Conservation (phyloP, 805 yeast species). For the Lipomyces kockii region DNA sequence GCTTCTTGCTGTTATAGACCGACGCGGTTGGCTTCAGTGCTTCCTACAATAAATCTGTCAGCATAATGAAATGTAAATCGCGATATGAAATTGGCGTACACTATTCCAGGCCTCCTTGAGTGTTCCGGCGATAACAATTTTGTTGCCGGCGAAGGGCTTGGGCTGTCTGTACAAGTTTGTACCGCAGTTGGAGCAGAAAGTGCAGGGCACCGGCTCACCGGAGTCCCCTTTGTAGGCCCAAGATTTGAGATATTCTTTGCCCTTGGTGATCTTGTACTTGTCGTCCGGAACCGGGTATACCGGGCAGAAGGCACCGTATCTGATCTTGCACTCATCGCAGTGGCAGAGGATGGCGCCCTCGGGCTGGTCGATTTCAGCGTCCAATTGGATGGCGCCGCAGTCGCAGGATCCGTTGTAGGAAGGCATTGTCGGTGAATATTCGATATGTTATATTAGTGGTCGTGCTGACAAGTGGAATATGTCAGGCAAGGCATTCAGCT, state of each 20-base stretch:
- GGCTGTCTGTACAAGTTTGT: conserved; percentile 19
- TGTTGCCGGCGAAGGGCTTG: conserved; percentile 6
- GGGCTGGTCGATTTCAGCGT: conserved; percentile 22
- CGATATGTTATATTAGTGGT: background rate
- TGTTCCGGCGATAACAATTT: conserved; percentile 14
- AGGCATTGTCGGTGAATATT: conserved; percentile 1
- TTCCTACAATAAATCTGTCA: conserved; percentile 2
- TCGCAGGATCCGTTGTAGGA: conserved; percentile 22
- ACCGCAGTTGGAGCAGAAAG: conserved; percentile 26
- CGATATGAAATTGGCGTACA: background rate
- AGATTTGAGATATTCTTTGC: conserved; percentile 10
- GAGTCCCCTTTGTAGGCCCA: conserved; percentile 30
- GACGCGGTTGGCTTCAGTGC: conserved; percentile 11
- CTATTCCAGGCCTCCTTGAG: conserved; percentile 10
- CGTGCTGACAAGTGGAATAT: too few species aligned
- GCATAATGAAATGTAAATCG: background rate
- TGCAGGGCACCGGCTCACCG: conserved; percentile 25
- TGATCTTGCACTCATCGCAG: conserved; percentile 27
- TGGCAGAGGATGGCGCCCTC: conserved; percentile 19
- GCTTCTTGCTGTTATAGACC: background rate
- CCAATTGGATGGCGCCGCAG: conserved; percentile 21
- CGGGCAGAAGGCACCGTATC: conserved; percentile 19
- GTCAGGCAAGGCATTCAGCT: background rate
- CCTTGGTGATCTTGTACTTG: conserved; percentile 16
- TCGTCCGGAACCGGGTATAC: conserved; percentile 16